Percentiles rank a stretch among this genome's conserved stretches.
Evolutionary conservation across 148 eudicot genomes (phyloP).

Genomic region (Vaccinium myrtillus): DNA sequence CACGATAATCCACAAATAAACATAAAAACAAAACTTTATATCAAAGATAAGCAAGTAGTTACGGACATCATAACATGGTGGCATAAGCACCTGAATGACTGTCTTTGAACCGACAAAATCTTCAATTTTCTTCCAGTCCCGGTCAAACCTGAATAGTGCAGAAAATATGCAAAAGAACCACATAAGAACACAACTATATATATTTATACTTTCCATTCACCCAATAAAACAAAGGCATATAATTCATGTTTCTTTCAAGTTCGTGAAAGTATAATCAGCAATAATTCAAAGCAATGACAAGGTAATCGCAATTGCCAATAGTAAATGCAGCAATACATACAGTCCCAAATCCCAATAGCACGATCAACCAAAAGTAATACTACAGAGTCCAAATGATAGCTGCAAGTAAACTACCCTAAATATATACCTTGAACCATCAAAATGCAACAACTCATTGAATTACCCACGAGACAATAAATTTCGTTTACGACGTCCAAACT

Average conservation of each 20-base stretch:
- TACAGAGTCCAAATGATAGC: not conserved
- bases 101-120: conserved; percentile 92
- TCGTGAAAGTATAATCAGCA: not conserved
- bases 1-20: not conserved
- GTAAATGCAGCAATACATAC: not conserved
- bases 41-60: not conserved
- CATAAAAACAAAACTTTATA: not conserved
- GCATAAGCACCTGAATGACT: conserved; percentile 70
- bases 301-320: not conserved
- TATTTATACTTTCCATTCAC: not conserved
- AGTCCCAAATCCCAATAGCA: not conserved
- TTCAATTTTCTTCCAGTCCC: conserved; percentile 97
- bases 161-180: conserved; percentile 1
- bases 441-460: not conserved
- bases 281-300: not conserved
- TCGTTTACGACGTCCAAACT: not conserved
- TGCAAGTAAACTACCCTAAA: not conserved
- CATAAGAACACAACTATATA: not conserved
- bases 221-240: not conserved
- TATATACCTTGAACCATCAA: not conserved
- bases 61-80: conserved; percentile 2
- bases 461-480: not conserved
- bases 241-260: not conserved
- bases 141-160: conserved; percentile 68
- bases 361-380: not conserved